Evolutionary conservation across 1,139 yeast genomes (phyloP).

Genomic region (Martiniozyma asiatica): DNA sequence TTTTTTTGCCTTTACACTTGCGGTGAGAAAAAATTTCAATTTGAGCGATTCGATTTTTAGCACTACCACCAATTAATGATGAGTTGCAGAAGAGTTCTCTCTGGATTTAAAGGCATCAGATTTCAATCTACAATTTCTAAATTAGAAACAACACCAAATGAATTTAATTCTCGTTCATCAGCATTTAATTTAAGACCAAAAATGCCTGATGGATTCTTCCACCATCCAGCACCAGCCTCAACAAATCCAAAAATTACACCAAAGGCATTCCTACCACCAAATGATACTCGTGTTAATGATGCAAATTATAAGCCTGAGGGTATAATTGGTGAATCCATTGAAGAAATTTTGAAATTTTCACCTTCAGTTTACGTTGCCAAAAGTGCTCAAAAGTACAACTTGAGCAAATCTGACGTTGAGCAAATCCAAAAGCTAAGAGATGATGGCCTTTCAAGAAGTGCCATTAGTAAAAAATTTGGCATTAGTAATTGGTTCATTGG

Average conservation of each 20-base stretch:
- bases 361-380: constrained; percentile 29
- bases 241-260: constrained; percentile 40
- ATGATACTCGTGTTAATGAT: constrained; percentile 44
- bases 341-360: constrained; percentile 38
- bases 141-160: constrained; percentile 23
- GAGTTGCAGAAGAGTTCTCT: too few relatives aligned
- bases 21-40: too few relatives aligned
- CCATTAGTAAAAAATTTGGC: constrained; percentile 51
- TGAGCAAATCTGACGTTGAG: constrained; percentile 47
- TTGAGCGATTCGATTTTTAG: too few relatives aligned
- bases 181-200: constrained; percentile 26
- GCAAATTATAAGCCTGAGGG: constrained; percentile 23
- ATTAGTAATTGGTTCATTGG: constrained; percentile 46
- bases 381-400: constrained; percentile 38
- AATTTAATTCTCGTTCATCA: constrained; percentile 24
- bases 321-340: constrained; percentile 12
- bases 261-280: constrained; percentile 53
- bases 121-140: too few relatives aligned
- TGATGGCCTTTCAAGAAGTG: constrained; percentile 46
- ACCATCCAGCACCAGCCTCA: constrained; percentile 40
- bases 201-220: constrained; percentile 26
- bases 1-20: too few relatives aligned
- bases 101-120: too few relatives aligned
- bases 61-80: too few relatives aligned
- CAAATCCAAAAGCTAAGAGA: constrained; percentile 53